Conservation (phyloP, 2,329 filamentous ascomycete genomes). For the Diplodia scrobiculata region DNA sequence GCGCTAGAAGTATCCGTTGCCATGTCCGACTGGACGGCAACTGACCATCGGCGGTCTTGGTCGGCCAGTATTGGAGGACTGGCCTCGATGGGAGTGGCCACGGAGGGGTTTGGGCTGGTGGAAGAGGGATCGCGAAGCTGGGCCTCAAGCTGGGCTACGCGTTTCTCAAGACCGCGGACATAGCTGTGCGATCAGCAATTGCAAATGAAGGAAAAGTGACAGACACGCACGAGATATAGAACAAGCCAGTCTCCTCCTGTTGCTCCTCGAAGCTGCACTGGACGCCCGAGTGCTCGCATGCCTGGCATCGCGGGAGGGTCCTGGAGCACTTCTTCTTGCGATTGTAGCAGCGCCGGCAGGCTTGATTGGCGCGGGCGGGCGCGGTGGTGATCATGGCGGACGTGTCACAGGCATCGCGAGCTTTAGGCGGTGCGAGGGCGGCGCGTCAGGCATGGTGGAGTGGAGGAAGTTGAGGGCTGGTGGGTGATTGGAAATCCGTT, state of each 20-base stretch:
- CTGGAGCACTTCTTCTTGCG: constrained; percentile 26
- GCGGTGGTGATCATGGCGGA: constrained; percentile 24
- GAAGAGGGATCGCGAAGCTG: constrained; percentile 15
- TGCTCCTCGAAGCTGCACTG: constrained; percentile 26
- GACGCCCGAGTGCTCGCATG: constrained; percentile 14
- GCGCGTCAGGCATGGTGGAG: background rate
- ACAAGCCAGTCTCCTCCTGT: constrained; percentile 14
- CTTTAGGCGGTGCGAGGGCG: background rate
- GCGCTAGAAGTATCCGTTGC: constrained; percentile 11
- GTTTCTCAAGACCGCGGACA: constrained; percentile 14
- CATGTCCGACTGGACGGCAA: background rate
- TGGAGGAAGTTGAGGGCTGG: background rate
- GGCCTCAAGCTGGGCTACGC: constrained; percentile 14
- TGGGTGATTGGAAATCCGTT: constrained; percentile 17
- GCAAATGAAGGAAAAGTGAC: background rate
- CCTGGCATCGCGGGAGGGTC: constrained; percentile 17
- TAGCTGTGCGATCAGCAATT: constrained; percentile 3
- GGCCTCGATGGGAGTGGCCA: background rate
- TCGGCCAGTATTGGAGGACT: background rate
- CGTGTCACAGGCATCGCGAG: constrained; percentile 13
- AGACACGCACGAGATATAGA: constrained; percentile 10
- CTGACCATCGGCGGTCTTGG: background rate
- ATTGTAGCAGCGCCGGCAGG: constrained; percentile 18
- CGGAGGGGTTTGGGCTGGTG: background rate
- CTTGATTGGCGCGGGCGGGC: constrained; percentile 15